These are phyloP conservation scores for Lithospermum erythrorhizon DNA, from an alignment of 257 asterid species.

Conservation along the genomic window DNA sequence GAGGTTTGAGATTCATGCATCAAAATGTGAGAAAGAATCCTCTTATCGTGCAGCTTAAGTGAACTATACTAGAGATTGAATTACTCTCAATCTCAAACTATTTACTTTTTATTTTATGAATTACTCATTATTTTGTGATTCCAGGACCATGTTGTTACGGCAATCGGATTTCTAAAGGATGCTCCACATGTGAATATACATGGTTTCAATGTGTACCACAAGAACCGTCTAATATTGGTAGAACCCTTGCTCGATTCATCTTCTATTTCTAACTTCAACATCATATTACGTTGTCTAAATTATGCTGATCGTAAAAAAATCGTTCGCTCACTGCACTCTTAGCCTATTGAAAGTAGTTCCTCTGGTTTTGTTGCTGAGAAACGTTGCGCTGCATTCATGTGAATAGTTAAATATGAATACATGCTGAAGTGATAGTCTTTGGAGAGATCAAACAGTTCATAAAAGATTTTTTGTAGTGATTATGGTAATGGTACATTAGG, in stretches of 20 bases:
- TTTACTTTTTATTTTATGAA: background rate
- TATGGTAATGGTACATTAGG: no score
- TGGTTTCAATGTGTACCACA: slow-evolving; percentile 96
- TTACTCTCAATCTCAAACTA: background rate
- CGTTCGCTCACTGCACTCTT: no score
- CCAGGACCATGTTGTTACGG: slow-evolving; percentile 60
- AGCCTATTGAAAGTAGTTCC: no score
- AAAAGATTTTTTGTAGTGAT: no score
- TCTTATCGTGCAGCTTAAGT: no score
- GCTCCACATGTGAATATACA: slow-evolving; percentile 74
- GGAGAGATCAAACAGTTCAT: no score
- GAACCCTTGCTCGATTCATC: slow-evolving; percentile 15
- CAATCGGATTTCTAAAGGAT: slow-evolving; percentile 88
- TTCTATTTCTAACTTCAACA: slow-evolving; percentile 5
- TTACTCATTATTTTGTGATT: slow-evolving; percentile 18
- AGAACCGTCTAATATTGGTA: slow-evolving; percentile 89
- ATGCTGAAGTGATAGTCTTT: no score
- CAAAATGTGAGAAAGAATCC: no score
- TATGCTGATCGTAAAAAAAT: no score
- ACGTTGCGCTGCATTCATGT: no score
- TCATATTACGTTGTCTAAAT: background rate
- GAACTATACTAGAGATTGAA: background rate
- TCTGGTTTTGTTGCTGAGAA: no score
- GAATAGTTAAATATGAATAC: no score
- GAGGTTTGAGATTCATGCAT: background rate